phyloP scores from a whole-genome alignment of 2,329 filamentous ascomycete genomes.

The Neonectria faginata region DNA sequence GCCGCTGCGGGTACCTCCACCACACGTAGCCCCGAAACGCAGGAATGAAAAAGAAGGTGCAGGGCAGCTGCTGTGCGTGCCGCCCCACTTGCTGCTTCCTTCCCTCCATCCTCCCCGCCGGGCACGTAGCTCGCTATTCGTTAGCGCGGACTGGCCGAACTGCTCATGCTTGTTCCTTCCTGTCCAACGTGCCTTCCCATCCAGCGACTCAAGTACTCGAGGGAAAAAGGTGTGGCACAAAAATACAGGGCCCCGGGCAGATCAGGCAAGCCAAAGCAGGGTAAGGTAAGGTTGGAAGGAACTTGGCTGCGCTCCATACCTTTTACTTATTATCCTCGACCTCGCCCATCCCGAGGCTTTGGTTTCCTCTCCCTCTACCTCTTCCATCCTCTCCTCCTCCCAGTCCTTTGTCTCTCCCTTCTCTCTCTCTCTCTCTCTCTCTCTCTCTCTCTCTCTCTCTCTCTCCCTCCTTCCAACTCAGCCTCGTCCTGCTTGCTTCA shows the following conservation, averaged over 20 bases:
- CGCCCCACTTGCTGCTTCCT: constrained; percentile 38
- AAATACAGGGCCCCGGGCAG: constrained; percentile 13
- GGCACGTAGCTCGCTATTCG: neutral
- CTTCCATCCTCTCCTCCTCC: constrained; percentile 12
- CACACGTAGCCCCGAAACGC: constrained; percentile 34
- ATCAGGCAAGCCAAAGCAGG: constrained; percentile 18
- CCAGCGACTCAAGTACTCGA: neutral
- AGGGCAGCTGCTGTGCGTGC: neutral
- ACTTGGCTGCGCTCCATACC: constrained; percentile 22
- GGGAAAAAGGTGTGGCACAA: neutral
- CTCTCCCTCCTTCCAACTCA: constrained; percentile 23
- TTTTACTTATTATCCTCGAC: constrained; percentile 35
- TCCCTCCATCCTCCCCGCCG: constrained; percentile 24
- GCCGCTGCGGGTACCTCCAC: constrained; percentile 30
- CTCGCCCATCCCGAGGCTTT: constrained; percentile 16
- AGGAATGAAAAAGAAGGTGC: constrained; percentile 30
- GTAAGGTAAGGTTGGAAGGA: constrained; percentile 26
- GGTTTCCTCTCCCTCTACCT: constrained; percentile 11
- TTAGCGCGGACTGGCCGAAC: constrained; percentile 36
- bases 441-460: constrained; percentile 20
- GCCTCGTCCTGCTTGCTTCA: constrained; percentile 39
- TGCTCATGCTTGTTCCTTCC: constrained; percentile 6
- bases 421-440: constrained; percentile 21
- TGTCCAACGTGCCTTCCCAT: constrained; percentile 13
- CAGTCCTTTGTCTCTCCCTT: constrained; percentile 16